Conservation (phyloP, 2,329 filamentous ascomycete species). For the Conoideocrella luteorostrata region DNA sequence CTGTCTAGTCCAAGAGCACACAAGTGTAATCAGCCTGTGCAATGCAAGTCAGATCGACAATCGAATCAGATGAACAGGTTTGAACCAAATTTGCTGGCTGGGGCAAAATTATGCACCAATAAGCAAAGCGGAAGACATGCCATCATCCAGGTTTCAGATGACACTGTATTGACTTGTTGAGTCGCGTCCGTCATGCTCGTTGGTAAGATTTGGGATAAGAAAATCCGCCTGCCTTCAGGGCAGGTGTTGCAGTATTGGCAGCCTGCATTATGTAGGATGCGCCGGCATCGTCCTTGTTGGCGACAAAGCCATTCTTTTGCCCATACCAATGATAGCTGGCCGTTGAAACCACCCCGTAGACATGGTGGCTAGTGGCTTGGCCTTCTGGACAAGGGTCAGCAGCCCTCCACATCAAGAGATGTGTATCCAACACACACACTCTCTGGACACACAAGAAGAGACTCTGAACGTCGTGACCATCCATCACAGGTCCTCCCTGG, state of each 20-base stretch:
- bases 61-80: conserved; percentile 13
- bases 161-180: neutral
- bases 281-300: neutral
- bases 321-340: no score
- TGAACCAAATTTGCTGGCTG: neutral
- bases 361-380: neutral
- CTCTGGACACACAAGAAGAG: no score
- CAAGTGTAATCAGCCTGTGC: no score
- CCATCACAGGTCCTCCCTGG: neutral
- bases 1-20: no score
- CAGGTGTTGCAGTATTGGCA: no score
- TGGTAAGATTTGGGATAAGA: neutral
- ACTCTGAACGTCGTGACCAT: neutral
- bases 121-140: neutral
- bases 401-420: neutral
- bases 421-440: no score
- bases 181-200: neutral
- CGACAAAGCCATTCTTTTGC: no score
- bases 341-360: no score
- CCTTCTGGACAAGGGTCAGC: neutral
- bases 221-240: no score
- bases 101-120: neutral
- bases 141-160: neutral
- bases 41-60: conserved; percentile 5
- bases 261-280: neutral